A percentile compares a stretch with the other conserved stretches of the same genome.
Evolutionary conservation across 2,329 filamentous ascomycete species (phyloP).

Genomic region (Juglanconis oblonga): DNA sequence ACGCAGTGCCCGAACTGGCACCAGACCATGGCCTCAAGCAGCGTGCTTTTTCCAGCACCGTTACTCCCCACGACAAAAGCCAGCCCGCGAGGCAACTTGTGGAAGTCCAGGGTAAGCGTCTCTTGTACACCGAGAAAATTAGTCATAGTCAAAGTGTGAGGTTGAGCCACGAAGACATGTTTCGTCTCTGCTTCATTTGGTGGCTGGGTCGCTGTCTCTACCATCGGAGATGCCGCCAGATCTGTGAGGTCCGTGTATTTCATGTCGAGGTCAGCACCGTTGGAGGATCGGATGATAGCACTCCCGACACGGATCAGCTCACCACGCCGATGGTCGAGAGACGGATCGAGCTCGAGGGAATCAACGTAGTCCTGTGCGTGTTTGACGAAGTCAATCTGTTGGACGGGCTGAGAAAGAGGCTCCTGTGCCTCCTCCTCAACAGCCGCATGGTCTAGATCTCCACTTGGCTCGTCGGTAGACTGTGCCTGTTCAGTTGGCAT

Average conservation of each 20-base stretch:
- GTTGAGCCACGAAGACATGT: slow-evolving; percentile 26
- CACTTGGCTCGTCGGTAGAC: not conserved
- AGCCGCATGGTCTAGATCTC: not conserved
- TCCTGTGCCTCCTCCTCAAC: not conserved
- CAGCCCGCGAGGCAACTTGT: slow-evolving; percentile 25
- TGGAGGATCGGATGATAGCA: slow-evolving; percentile 7
- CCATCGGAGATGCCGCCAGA: not conserved
- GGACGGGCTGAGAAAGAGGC: not conserved
- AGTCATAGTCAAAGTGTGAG: slow-evolving; percentile 26
- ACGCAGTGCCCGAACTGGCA: slow-evolving; percentile 32
- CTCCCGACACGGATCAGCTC: slow-evolving; percentile 12
- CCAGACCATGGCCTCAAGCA: slow-evolving; percentile 33
- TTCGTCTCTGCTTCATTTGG: not conserved
- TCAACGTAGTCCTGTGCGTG: slow-evolving; percentile 2
- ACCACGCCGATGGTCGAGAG: slow-evolving; percentile 1
- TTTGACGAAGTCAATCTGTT: slow-evolving; percentile 4
- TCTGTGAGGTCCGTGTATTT: not conserved
- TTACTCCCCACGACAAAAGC: slow-evolving; percentile 29
- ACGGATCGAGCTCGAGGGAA: slow-evolving; percentile 5
- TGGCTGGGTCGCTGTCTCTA: not conserved
- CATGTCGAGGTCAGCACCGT: not conserved
- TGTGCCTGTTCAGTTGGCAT: not conserved
- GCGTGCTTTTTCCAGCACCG: slow-evolving; percentile 31
- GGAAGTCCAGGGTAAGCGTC: slow-evolving; percentile 27
- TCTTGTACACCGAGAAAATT: slow-evolving; percentile 32